phyloP scores from a whole-genome alignment of 805 yeast genomes.

The Scheffersomyces lignosus region DNA sequence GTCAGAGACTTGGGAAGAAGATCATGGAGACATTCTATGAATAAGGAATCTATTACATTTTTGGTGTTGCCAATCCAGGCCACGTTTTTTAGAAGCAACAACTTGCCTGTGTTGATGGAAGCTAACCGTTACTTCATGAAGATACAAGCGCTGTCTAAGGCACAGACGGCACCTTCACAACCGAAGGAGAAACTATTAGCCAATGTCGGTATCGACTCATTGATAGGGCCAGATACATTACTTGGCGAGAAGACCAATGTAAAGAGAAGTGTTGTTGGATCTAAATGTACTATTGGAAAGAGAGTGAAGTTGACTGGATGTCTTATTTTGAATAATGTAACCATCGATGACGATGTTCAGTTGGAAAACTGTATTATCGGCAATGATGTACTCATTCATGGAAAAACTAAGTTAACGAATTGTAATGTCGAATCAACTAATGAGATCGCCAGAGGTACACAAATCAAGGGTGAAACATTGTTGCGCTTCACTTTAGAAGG shows the following conservation, averaged over 20 bases:
- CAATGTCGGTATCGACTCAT: slow-evolving; percentile 83
- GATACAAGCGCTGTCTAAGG: slow-evolving; percentile 49
- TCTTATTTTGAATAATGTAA: slow-evolving; percentile 68
- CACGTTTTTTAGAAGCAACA: slow-evolving; percentile 74
- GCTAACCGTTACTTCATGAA: slow-evolving; percentile 80
- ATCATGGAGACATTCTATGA: slow-evolving; percentile 77
- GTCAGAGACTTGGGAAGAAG: slow-evolving; percentile 87
- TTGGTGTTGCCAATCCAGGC: slow-evolving; percentile 69
- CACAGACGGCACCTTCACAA: slow-evolving; percentile 19
- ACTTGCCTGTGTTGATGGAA: slow-evolving; percentile 81
- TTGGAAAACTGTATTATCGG: slow-evolving; percentile 91
- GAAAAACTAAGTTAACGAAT: slow-evolving; percentile 65
- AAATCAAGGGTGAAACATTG: slow-evolving; percentile 60
- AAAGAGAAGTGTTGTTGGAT: slow-evolving; percentile 81
- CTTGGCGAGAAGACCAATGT: slow-evolving; percentile 84
- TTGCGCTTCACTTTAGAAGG: slow-evolving; percentile 44
- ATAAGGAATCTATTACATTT: slow-evolving; percentile 64
- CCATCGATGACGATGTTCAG: slow-evolving; percentile 73
- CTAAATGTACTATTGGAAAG: slow-evolving; percentile 73
- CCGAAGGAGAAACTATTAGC: slow-evolving; percentile 59
- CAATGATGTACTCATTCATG: slow-evolving; percentile 57
- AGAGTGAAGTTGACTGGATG: slow-evolving; percentile 88
- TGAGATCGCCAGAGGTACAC: slow-evolving; percentile 57
- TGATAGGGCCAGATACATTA: slow-evolving; percentile 65
- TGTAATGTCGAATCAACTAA: slow-evolving; percentile 86